These are phyloP conservation scores for Yarrowia galli DNA, from an alignment of 1,139 yeast genomes.

Conservation along the genomic window DNA sequence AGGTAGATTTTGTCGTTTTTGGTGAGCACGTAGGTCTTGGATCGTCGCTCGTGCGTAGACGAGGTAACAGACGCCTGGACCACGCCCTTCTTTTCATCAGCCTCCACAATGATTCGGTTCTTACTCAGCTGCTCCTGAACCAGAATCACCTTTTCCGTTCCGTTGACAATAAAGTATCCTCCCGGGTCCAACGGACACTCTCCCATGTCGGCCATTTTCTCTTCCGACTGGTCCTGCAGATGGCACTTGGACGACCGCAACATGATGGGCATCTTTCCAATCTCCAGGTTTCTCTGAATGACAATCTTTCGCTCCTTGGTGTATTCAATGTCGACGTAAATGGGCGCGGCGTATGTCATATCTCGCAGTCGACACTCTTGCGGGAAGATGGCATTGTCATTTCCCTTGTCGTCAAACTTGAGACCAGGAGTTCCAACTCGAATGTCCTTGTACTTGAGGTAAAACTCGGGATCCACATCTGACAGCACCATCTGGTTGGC, in stretches of 20 bases:
- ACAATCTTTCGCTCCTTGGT: slow-evolving; percentile 93
- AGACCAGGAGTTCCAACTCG: slow-evolving; percentile 65
- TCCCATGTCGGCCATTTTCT: slow-evolving; percentile 83
- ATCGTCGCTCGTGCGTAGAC: slow-evolving; percentile 96
- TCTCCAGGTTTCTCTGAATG: slow-evolving; percentile 87
- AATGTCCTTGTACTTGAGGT: slow-evolving; percentile 87
- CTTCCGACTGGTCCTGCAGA: slow-evolving; percentile 76
- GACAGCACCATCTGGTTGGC: slow-evolving; percentile 90
- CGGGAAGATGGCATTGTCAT: slow-evolving; percentile 69
- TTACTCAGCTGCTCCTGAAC: slow-evolving; percentile 97
- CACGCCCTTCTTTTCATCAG: slow-evolving; percentile 91
- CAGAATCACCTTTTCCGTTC: slow-evolving; percentile 95
- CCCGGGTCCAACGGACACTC: slow-evolving; percentile 99
- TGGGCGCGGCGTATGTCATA: slow-evolving; percentile 94
- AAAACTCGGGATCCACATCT: slow-evolving; percentile 97
- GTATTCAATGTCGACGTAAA: slow-evolving; percentile 95
- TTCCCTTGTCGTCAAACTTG: slow-evolving; percentile 39
- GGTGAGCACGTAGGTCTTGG: slow-evolving; percentile 93
- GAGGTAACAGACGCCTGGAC: slow-evolving; percentile 98
- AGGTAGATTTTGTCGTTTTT: slow-evolving; percentile 87
- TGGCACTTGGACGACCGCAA: slow-evolving; percentile 90
- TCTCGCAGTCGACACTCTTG: slow-evolving; percentile 97
- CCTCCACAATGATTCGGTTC: slow-evolving; percentile 96
- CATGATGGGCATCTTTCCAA: slow-evolving; percentile 99
- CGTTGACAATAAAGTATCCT: slow-evolving; percentile 96